Evolutionary conservation across 352 stramenopile genomes (phyloP), one percentile per base, ranked within the genome.

Genomic region (Globisporangium splendens): DNA sequence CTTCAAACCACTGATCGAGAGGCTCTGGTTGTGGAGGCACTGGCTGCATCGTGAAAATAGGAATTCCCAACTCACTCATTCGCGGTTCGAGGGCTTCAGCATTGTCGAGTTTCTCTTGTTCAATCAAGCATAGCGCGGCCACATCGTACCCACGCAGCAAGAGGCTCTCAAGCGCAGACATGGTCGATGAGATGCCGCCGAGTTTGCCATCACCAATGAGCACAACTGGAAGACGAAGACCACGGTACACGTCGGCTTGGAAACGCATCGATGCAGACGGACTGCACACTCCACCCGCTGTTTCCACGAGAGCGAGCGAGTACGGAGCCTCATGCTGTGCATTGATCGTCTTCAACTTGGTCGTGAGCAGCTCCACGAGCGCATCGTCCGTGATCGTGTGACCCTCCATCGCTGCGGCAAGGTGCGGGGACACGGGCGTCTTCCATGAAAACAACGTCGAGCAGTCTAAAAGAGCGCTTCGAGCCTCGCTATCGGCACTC

Each of bases 191-290:
- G 61, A 98, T 98, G 8, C 96, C 96, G 53, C 96, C 96, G 6
- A 99, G 82, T 58, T 93, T 92, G 42, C 93, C 95, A 68, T 99
- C 96, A n/a, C 96, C 96, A 31, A 99, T 87, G 8, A 99, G 79
- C 56, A 99, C 81, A 5, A 97, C 89, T 10, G 91, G 93, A 7
- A 98, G 71, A 11, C 83, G 72, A 35, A 98, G 73, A 6, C 81
- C 68, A 22, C 89, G 80, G 66, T 98, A 99, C 47, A 98, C 78
- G 66, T 99, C 96, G 18, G 89, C 96, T 70, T 99, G 96, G 61
- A 89, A 88, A 15, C 76, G 83, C 71, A 92, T 91, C 2, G 76
- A 89, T 6, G 80, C 84, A 22, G 85, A 89, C 11, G 85, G 85
- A 42, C 85, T 98, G 60, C 98, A 89, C 14, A 98, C 95, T 22